These are phyloP conservation scores for Sporothrix sp. DNA, from an alignment of 2,329 filamentous ascomycete species.

Conservation along the genomic window DNA sequence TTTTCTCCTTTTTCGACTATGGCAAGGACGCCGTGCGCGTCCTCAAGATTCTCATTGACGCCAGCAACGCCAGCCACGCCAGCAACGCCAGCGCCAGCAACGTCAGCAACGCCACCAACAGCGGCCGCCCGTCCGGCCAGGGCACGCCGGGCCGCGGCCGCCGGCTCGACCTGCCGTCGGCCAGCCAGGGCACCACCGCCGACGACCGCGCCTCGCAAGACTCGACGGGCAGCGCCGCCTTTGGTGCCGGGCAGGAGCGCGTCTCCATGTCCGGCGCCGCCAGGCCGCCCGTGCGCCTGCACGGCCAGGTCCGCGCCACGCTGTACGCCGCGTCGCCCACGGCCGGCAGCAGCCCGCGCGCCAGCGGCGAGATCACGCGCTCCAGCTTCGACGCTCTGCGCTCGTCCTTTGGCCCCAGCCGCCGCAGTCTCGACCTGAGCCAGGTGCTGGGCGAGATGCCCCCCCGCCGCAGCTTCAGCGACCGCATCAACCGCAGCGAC, in stretches of 20 bases:
- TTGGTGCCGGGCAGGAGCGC: constrained; percentile 16
- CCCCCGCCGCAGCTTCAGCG: constrained; percentile 54
- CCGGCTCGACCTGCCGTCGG: constrained; percentile 1
- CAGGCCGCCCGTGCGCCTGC: constrained; percentile 31
- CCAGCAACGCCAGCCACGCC: constrained; percentile 33
- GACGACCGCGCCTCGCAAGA: constrained; percentile 13
- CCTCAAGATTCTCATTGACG: constrained; percentile 61
- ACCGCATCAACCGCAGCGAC: constrained; percentile 31
- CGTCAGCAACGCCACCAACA: no score
- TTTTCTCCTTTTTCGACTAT: constrained; percentile 88
- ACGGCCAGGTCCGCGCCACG: constrained; percentile 52
- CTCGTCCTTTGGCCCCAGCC: constrained; percentile 26
- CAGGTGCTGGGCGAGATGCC: constrained; percentile 31
- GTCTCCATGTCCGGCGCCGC: not conserved
- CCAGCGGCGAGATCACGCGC: constrained; percentile 43
- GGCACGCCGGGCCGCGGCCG: constrained; percentile 1
- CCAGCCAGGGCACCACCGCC: not conserved
- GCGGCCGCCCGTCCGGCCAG: not conserved
- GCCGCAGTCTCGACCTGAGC: constrained; percentile 45
- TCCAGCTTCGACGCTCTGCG: constrained; percentile 46
- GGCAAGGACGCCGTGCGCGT: constrained; percentile 76
- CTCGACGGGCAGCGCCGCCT: constrained; percentile 1
- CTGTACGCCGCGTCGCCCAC: constrained; percentile 41
- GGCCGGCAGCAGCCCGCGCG: constrained; percentile 40
- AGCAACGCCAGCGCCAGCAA: constrained; percentile 9